phyloP scores from a whole-genome alignment of 1,284 basidiomycete genomes.

The Porogramme epimiltina region DNA sequence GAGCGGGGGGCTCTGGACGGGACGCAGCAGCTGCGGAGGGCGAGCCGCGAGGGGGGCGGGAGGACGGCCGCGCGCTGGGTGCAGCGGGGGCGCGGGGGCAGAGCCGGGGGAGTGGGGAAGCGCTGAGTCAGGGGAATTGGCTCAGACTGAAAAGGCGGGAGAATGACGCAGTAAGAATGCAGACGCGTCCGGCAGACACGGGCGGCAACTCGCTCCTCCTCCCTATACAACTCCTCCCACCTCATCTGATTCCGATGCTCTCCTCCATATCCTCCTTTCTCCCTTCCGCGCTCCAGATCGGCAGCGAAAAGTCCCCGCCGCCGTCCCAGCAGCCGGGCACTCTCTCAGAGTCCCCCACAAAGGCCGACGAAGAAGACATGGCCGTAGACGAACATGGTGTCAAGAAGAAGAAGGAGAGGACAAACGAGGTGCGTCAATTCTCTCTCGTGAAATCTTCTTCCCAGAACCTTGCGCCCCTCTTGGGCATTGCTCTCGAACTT shows the following conservation, averaged over 20 bases:
- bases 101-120: background rate
- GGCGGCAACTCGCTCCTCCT: too few relatives aligned
- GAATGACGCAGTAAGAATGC: slow-evolving; percentile 21
- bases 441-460: slow-evolving; percentile 7
- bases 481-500: too few relatives aligned
- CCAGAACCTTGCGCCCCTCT: background rate
- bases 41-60: background rate
- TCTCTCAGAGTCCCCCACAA: slow-evolving; percentile 19
- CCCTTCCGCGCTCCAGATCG: slow-evolving; percentile 53
- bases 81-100: background rate
- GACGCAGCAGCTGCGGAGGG: background rate
- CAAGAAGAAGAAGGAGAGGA: slow-evolving; percentile 50
- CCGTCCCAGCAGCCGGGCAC: slow-evolving; percentile 25
- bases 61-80: background rate
- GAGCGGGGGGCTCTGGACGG: background rate
- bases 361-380: slow-evolving; percentile 21
- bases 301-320: slow-evolving; percentile 28
- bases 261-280: slow-evolving; percentile 62
- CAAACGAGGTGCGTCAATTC: slow-evolving; percentile 53
- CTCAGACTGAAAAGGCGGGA: slow-evolving; percentile 9
- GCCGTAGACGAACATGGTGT: slow-evolving; percentile 32
- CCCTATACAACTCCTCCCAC: slow-evolving; percentile 7
- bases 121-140: slow-evolving; percentile 12
- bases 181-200: slow-evolving; percentile 10
- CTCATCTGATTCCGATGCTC: slow-evolving; percentile 49